Evolutionary conservation across 2,329 filamentous ascomycete genomes (phyloP), one percentile per base, ranked within the genome.

Genomic region (Pseudogymnoascus sp.): DNA sequence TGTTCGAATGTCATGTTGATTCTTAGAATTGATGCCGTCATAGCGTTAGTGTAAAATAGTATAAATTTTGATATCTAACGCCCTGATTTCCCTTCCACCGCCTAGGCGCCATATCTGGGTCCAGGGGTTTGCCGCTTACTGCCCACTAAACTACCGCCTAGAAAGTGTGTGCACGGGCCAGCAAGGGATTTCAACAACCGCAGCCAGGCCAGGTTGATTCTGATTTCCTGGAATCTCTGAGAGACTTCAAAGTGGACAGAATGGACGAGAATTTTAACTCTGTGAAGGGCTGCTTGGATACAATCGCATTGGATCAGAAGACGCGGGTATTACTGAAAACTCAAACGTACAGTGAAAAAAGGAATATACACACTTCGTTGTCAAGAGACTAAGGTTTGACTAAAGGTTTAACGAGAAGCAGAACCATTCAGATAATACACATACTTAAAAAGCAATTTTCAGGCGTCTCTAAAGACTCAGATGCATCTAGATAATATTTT

Each of bases 81-180:
- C 28, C 28, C 47, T 20, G 28, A 4, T 11, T 35, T 54, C 47
- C 28, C n/a, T 54, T 33, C 47, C 4, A 8, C n/a, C 47, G 16
- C 28, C 28, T 54, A 54, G 28, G 9, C 47, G 47, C 47, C 28
- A 2, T 18, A 54, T 54, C 47, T 54, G 47, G 47, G 47, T 54
- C 47, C 47, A 54, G 47, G 47, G 47, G 47, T 54, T 41, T 54
- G 47, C 47, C 47, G 47, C 33, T 41, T 54, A 25, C 47, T 25
- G 47, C 33, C 28, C 47, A 54, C 47, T 54, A 54, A 54, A 54
- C 12, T 54, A 20, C 16, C 12, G 16, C 47, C 16, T 54, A 25
- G 33, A 54, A 20, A 33, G 28, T 33, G 11, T 14, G n/a, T 54
- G 47, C 47, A 54, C 47, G 47, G 47, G 47, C 47, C 47, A 54